phyloP scores from a whole-genome alignment of 2,329 filamentous ascomycete genomes.

The Arthroderma sp. region DNA sequence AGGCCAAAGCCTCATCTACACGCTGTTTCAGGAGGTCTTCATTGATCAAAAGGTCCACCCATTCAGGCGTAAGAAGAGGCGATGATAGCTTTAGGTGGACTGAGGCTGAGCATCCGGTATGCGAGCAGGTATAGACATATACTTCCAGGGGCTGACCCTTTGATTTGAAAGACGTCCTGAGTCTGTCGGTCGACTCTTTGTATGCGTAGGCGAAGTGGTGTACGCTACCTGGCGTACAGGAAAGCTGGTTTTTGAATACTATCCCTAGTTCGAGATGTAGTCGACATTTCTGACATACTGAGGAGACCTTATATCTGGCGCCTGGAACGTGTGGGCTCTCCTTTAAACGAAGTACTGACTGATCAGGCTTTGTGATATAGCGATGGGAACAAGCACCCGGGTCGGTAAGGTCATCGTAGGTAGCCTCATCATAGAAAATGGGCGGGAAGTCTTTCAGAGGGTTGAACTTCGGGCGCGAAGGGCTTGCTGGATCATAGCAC shows the following conservation, averaged over 20 bases:
- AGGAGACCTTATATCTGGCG: conserved; percentile 44
- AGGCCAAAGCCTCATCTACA: conserved; percentile 40
- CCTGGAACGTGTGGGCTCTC: conserved; percentile 17
- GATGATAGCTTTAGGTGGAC: conserved; percentile 41
- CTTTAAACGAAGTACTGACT: conserved; percentile 39
- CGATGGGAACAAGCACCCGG: conserved; percentile 45
- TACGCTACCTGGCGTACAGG: conserved; percentile 41
- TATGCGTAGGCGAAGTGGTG: conserved; percentile 48
- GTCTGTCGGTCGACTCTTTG: conserved; percentile 19
- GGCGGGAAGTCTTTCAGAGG: conserved; percentile 48
- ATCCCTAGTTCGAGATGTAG: conserved; percentile 50
- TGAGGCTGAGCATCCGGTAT: conserved; percentile 42
- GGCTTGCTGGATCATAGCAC: conserved; percentile 36
- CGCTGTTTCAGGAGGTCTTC: conserved; percentile 40
- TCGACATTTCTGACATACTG: conserved; percentile 51
- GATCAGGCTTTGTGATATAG: conserved; percentile 45
- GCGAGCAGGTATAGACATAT: conserved; percentile 48
- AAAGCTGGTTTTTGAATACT: conserved; percentile 37
- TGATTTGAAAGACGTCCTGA: conserved; percentile 8
- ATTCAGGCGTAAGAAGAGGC: conserved; percentile 40
- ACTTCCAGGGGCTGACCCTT: conserved; percentile 32
- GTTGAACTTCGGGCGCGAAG: conserved; percentile 37
- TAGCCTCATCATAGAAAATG: conserved; percentile 29
- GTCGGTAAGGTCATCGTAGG: conserved; percentile 27
- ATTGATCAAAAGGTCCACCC: conserved; percentile 44